Base-by-base conservation (phyloP, 345 rosid species). In the Citrus maxima region DNA sequence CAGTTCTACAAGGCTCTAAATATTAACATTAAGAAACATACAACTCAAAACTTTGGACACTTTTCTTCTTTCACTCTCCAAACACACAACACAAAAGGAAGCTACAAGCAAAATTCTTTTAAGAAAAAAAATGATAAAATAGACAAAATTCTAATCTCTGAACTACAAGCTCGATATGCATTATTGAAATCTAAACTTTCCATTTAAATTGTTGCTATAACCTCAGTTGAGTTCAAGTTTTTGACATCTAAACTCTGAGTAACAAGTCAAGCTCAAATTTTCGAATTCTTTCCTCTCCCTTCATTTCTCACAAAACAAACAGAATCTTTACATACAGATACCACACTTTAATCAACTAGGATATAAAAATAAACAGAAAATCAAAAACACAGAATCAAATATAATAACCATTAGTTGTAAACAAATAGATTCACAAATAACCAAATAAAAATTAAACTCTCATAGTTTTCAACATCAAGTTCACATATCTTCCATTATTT, bases 241-340 rank as follows among this genome's bases (percentile, higher is more conserved):
- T 35, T 24, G 1, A 46, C 34, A 46, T 70, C 37, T 51, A 16
- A 40, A 40, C 55, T 38, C 72, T 5, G 13, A 62, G 30, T 19
- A 73, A 35, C 21, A 37, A 16, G 14, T 6, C 35, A 7, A 63
- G 10, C 56, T 40, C 68, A 74, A 62, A 40, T 27, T 61, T 74
- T 42, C 30, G 5, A 58, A 12, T 73, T 42, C 9, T 38, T 42
- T 42, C 55, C 1, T 74, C 40, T 61, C 40, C 38, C 58, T 74
- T 61, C 40, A 40, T 61, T 74, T 40, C 28, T 74, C 70, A 28
- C 40, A 38, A 74, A 61, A 10, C 67, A 40, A 74, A 42, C 77
- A 61, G 19, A 74, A 74, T 27, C 68, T 30, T 38, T 25, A 38
- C 38, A 25, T n/a, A 74, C 16, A 24, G 32, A 74, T 6, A 40